Percentiles rank a stretch among this genome's conserved stretches.
phyloP scores from a whole-genome alignment of 2,329 filamentous ascomycete genomes.

The Hirsutella rhossiliensis region DNA sequence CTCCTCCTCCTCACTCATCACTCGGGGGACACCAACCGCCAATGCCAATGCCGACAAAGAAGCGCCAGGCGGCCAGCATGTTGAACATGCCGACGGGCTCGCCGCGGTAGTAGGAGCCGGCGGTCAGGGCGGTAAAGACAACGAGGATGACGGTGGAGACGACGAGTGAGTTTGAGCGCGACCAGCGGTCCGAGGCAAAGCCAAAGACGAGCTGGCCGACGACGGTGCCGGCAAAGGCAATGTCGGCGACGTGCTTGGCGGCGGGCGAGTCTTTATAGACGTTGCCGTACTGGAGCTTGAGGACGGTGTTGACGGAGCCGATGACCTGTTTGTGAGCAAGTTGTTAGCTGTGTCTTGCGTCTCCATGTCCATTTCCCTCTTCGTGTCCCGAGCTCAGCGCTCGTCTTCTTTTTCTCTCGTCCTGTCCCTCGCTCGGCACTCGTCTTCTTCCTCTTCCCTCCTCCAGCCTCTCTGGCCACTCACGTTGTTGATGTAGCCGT shows the following conservation, averaged over 20 bases:
- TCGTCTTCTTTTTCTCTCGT: too few species aligned
- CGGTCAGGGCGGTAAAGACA: slow-evolving; percentile 67
- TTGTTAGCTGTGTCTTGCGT: background rate
- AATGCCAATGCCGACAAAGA: slow-evolving; percentile 72
- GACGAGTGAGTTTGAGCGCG: slow-evolving; percentile 70
- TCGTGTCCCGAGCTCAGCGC: background rate
- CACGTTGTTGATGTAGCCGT: slow-evolving; percentile 86
- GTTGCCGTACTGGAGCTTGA: slow-evolving; percentile 54
- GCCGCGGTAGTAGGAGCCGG: slow-evolving; percentile 65
- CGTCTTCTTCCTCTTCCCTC: too few species aligned
- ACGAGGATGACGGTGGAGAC: slow-evolving; percentile 74
- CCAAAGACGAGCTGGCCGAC: slow-evolving; percentile 74
- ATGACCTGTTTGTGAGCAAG: slow-evolving; percentile 50
- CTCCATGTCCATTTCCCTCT: background rate
- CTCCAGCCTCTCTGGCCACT: slow-evolving; percentile 2
- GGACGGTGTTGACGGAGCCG: slow-evolving; percentile 72
- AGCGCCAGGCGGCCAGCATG: slow-evolving; percentile 67
- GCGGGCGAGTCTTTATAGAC: slow-evolving; percentile 59
- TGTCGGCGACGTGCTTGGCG: slow-evolving; percentile 63
- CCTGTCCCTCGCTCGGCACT: too few species aligned
- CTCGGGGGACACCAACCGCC: slow-evolving; percentile 32
- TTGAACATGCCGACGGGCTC: slow-evolving; percentile 61
- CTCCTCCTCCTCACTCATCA: background rate
- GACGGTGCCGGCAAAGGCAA: slow-evolving; percentile 80
- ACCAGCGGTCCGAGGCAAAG: slow-evolving; percentile 72